Evolutionary conservation across 352 stramenopile species (phyloP), one percentile per base, ranked within the genome.

Genomic region (Lagenidium sp.): DNA sequence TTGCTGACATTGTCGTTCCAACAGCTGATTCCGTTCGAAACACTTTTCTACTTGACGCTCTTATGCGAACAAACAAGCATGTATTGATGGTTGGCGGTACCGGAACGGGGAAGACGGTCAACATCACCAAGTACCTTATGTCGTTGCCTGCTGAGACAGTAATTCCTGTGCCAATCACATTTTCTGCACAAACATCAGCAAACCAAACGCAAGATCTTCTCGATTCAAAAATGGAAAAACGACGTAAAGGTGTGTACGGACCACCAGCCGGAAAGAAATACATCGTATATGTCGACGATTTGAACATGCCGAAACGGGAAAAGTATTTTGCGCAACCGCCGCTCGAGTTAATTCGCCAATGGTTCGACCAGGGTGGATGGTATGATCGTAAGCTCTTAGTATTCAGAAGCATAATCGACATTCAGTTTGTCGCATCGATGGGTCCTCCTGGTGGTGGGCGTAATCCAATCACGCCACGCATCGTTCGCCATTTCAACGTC

Each of bases 281-380:
- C 53, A 89, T 97, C 28, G 66, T 97, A n/a, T 97, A 97, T 54
- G 82, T 97, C 28, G 93, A 98, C 53, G 93, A 97, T 55, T 52
- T 98, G 6, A 97, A 97, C 57, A 97, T 98, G 93, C 91, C 93
- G 12, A 95, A 96, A 57, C 77, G 82, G 13, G 91, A 98, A 46
- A 93, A 91, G 40, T 97, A 94, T 48, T 95, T 95, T 41, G 92
- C 93, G 0, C 91, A 98, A 63, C 93, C 93, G 20, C 90, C 93
- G 3, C 67, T 98, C n/a, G 93, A 98, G 54, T 62, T 98, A 21
- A 70, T 98, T 31, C 79, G 90, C 1, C 90, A 98, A 57, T 97
- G 84, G 82, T 95, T 97, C 36, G 84, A 97, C 43, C 89, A 97
- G 57, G 76, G 77, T 3, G 92, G 90, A 13, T 98, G 93, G 92